Conservation (phyloP, 1,284 basidiomycete genomes). For the Porodaedalea pini region DNA sequence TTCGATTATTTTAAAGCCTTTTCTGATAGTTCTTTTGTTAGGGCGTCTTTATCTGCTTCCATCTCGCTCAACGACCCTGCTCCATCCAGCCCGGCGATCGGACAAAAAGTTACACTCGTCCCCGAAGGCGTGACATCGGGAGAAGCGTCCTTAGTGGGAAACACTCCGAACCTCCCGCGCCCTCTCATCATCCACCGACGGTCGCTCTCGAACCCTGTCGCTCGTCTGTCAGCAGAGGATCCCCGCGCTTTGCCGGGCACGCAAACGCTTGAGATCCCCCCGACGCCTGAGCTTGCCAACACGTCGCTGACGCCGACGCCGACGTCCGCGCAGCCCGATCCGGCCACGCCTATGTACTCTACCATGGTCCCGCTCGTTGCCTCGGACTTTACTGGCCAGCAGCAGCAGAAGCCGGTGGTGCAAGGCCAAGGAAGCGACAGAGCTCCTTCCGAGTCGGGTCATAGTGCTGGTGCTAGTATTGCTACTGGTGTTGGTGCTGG, state of each 20-base stretch:
- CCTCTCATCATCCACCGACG: conserved; percentile 15
- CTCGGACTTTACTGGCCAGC: neutral
- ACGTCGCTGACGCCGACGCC: conserved; percentile 15
- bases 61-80: conserved; percentile 1
- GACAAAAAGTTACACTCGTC: too few species aligned
- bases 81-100: neutral
- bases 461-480: conserved; percentile 5
- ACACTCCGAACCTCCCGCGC: conserved; percentile 6
- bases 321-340: conserved; percentile 17
- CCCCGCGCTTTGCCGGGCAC: neutral
- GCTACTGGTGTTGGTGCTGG: conserved; percentile 15
- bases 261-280: conserved; percentile 15
- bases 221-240: neutral
- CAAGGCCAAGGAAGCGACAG: neutral
- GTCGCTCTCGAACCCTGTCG: conserved; percentile 19
- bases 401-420: neutral
- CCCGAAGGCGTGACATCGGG: neutral
- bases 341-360: conserved; percentile 18
- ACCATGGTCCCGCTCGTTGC: neutral
- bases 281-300: conserved; percentile 16
- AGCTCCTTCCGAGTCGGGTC: neutral
- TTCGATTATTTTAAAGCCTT: neutral
- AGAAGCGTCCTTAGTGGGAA: neutral
- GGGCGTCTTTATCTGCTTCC: neutral
- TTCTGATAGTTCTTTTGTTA: neutral